Evolutionary conservation across 2,329 filamentous ascomycete species (phyloP).

Genomic region (Botrytis byssoidea): DNA sequence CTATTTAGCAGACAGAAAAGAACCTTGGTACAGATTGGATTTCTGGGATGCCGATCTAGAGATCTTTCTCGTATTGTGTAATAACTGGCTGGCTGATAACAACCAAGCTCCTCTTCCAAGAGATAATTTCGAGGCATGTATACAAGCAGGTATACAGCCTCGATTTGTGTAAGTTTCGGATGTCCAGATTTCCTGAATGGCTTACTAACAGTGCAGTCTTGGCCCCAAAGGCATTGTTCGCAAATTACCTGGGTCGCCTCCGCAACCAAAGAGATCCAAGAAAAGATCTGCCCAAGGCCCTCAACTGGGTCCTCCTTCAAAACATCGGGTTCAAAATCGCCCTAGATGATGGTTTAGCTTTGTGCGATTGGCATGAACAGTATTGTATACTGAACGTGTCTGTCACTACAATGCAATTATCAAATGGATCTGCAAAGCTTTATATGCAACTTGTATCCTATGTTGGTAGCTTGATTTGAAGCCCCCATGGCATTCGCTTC

Average conservation of each 20-base stretch:
- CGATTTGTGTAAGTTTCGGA: slow-evolving; percentile 9
- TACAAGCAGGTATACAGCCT: slow-evolving; percentile 4
- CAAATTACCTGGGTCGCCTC: neutral
- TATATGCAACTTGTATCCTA: neutral
- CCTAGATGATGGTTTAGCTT: neutral
- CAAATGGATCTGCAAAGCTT: neutral
- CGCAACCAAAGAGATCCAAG: neutral
- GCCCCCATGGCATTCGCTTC: no score
- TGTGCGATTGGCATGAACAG: neutral
- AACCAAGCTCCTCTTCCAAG: neutral
- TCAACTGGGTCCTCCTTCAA: slow-evolving; percentile 4
- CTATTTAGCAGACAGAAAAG: slow-evolving; percentile 13
- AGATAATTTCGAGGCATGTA: neutral
- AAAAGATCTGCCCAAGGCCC: neutral
- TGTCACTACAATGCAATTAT: neutral
- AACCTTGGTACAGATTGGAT: slow-evolving; percentile 5
- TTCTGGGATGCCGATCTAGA: slow-evolving; percentile 16
- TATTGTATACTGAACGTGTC: neutral
- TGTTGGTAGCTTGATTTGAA: neutral
- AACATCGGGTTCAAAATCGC: neutral
- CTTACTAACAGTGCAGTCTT: neutral
- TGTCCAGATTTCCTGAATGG: no score
- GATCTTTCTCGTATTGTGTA: neutral
- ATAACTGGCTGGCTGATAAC: neutral
- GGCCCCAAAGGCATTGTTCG: slow-evolving; percentile 6